phyloP scores from a whole-genome alignment of 2,329 filamentous ascomycete genomes.

The Talaromyces verruculosus region DNA sequence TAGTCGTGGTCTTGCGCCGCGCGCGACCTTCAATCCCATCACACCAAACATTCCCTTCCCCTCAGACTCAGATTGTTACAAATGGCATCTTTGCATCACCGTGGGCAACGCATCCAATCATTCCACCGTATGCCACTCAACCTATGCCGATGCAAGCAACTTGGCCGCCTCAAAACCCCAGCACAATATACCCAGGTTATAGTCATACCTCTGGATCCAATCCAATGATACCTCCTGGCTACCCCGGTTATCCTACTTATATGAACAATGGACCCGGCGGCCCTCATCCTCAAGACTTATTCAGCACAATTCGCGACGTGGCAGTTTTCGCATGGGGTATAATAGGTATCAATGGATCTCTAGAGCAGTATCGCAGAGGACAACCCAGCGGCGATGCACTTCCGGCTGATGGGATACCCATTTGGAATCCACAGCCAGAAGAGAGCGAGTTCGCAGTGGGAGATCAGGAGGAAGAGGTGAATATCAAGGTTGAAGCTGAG shows the following conservation, averaged over 20 bases:
- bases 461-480: background rate
- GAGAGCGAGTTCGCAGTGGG: background rate
- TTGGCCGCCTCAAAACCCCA: background rate
- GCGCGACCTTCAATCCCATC: conserved; percentile 68
- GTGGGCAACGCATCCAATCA: conserved; percentile 69
- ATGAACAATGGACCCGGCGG: conserved; percentile 30
- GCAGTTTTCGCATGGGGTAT: conserved; percentile 86
- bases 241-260: background rate
- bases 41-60: conserved; percentile 36
- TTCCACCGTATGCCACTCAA: conserved; percentile 34
- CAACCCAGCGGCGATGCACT: conserved; percentile 63
- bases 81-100: conserved; percentile 76
- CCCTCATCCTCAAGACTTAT: conserved; percentile 62
- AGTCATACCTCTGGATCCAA: conserved; percentile 44
- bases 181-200: conserved; percentile 30
- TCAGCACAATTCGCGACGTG: conserved; percentile 78
- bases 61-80: conserved; percentile 47
- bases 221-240: background rate
- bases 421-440: conserved; percentile 52
- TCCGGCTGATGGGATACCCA: conserved; percentile 48
- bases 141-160: background rate
- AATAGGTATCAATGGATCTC: conserved; percentile 73
- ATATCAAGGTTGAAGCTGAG: conserved; percentile 5
- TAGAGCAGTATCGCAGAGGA: conserved; percentile 65
- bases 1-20: conserved; percentile 76